A percentile compares a stretch with the other conserved stretches of the same genome.
phyloP scores from a whole-genome alignment of 352 stramenopile genomes.

The Phytophthora tubulina region DNA sequence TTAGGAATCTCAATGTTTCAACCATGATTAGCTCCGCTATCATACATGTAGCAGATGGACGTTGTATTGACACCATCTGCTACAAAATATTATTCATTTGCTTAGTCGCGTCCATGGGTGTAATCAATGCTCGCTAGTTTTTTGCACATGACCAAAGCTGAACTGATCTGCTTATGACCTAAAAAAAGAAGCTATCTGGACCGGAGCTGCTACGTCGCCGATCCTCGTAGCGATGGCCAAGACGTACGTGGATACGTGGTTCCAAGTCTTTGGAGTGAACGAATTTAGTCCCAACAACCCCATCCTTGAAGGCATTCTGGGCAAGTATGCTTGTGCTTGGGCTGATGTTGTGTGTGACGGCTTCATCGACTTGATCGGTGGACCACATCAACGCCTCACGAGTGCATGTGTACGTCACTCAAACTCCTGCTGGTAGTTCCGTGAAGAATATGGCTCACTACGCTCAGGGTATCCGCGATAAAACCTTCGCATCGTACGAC shows the following conservation, averaged over 20 bases:
- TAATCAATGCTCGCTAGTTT: too few relatives aligned
- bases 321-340: slow-evolving; percentile 52
- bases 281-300: slow-evolving; percentile 48
- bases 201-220: slow-evolving; percentile 37
- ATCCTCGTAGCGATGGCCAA: slow-evolving; percentile 46
- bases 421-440: slow-evolving; percentile 55
- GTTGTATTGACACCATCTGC: too few relatives aligned
- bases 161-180: too few relatives aligned
- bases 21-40: too few relatives aligned
- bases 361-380: slow-evolving; percentile 57
- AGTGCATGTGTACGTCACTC: slow-evolving; percentile 59
- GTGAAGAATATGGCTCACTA: slow-evolving; percentile 65
- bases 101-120: too few relatives aligned
- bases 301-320: slow-evolving; percentile 47
- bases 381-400: slow-evolving; percentile 58
- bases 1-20: too few relatives aligned
- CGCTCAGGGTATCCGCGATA: slow-evolving; percentile 55
- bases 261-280: slow-evolving; percentile 46
- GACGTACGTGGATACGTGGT: slow-evolving; percentile 49
- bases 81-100: too few relatives aligned
- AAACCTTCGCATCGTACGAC: slow-evolving; percentile 60
- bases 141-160: too few relatives aligned
- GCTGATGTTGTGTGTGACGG: slow-evolving; percentile 49
- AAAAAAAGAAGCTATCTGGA: too few relatives aligned
- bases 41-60: too few relatives aligned